phyloP scores from a whole-genome alignment of 2,329 filamentous ascomycete genomes.

The Rugonectria rugulosa region DNA sequence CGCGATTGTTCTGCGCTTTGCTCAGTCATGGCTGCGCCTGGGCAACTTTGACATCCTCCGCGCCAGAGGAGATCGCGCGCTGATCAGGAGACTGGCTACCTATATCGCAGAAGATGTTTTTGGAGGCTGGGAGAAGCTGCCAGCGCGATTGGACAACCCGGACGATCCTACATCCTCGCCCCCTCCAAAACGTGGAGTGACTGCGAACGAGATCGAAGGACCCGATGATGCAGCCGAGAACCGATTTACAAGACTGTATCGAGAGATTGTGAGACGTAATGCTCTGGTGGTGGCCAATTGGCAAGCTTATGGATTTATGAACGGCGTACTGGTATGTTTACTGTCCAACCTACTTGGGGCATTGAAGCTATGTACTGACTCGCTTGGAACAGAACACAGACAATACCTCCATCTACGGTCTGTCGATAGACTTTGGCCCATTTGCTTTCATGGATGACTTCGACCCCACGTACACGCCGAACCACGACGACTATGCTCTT shows the following conservation, averaged over 20 bases:
- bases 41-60: slow-evolving; percentile 96
- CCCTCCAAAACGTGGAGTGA: slow-evolving; percentile 59
- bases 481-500: slow-evolving; percentile 89
- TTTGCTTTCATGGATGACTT: slow-evolving; percentile 99
- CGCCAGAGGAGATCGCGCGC: slow-evolving; percentile 77
- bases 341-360: background rate
- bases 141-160: slow-evolving; percentile 63
- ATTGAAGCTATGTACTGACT: slow-evolving; percentile 29
- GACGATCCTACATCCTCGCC: slow-evolving; percentile 54
- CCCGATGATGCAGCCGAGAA: slow-evolving; percentile 77
- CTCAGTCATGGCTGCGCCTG: slow-evolving; percentile 88
- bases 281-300: slow-evolving; percentile 88
- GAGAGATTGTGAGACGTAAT: slow-evolving; percentile 86
- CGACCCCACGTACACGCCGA: slow-evolving; percentile 92
- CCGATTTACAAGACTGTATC: slow-evolving; percentile 84
- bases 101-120: slow-evolving; percentile 91
- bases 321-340: slow-evolving; percentile 75
- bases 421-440: slow-evolving; percentile 93
- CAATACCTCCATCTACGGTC: slow-evolving; percentile 89
- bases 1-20: slow-evolving; percentile 91
- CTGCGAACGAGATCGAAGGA: slow-evolving; percentile 70
- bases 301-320: slow-evolving; percentile 99
- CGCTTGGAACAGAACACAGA: slow-evolving; percentile 74
- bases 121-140: slow-evolving; percentile 85
- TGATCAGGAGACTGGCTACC: slow-evolving; percentile 77